These are phyloP conservation scores for Globisporangium solare DNA, from an alignment of 352 stramenopile genomes.

Conservation along the genomic window DNA sequence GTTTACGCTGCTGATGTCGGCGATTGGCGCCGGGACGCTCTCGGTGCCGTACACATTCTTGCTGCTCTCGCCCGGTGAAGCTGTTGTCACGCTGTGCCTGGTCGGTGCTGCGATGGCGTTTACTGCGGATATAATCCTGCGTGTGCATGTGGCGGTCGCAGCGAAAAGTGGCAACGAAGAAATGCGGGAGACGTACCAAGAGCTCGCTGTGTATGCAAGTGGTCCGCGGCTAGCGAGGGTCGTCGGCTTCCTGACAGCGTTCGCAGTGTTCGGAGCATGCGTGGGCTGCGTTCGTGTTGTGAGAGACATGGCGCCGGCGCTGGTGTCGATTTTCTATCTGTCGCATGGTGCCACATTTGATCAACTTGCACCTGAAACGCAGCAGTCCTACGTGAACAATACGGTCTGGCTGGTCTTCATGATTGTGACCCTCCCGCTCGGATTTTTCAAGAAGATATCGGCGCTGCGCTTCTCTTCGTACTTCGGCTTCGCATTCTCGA, in stretches of 20 bases:
- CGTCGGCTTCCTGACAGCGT: constrained; percentile 55
- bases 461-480: constrained; percentile 74
- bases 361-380: constrained; percentile 18
- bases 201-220: constrained; percentile 49
- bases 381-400: constrained; percentile 28
- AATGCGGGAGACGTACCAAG: constrained; percentile 58
- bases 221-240: constrained; percentile 44
- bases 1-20: constrained; percentile 54
- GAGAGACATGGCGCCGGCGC: constrained; percentile 63
- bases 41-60: constrained; percentile 68
- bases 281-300: constrained; percentile 70
- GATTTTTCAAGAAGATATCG: constrained; percentile 68
- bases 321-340: constrained; percentile 40
- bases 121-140: constrained; percentile 60
- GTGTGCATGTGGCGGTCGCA: constrained; percentile 53
- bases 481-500: constrained; percentile 58
- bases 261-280: constrained; percentile 74
- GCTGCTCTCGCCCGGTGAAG: constrained; percentile 35
- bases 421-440: constrained; percentile 53
- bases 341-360: constrained; percentile 16
- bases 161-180: constrained; percentile 25
- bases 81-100: constrained; percentile 34
- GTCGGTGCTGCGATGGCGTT: constrained; percentile 68
- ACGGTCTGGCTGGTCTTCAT: constrained; percentile 63
- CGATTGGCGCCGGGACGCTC: constrained; percentile 49